Conservation (phyloP, 306 rosid genomes). For the Prunus mongolica region DNA sequence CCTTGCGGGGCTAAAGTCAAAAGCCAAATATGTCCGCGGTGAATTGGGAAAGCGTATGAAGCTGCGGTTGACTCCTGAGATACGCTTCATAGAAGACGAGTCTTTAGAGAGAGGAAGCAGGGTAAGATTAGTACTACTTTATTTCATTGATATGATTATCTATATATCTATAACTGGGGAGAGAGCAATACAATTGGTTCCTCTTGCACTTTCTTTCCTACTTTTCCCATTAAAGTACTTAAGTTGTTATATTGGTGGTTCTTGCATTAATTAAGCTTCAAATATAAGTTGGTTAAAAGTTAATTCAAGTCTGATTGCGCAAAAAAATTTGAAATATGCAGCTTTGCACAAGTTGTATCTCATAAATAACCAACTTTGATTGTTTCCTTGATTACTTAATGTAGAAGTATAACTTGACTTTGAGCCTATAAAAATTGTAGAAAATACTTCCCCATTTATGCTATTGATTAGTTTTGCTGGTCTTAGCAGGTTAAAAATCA, state of each 20-base stretch:
- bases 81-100: slow-evolving; percentile 86
- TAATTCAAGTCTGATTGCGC: neutral
- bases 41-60: slow-evolving; percentile 83
- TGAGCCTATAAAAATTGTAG: neutral
- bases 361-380: neutral
- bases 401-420: neutral
- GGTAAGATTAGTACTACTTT: slow-evolving; percentile 33
- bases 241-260: neutral
- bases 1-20: slow-evolving; percentile 83
- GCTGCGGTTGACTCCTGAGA: slow-evolving; percentile 85
- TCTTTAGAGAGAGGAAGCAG: slow-evolving; percentile 94
- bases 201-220: neutral
- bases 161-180: neutral
- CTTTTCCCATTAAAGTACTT: neutral
- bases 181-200: neutral
- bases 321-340: neutral
- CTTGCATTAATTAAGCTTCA: neutral
- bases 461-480: neutral
- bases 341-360: neutral
- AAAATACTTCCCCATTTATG: neutral
- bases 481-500: neutral
- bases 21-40: slow-evolving; percentile 81
- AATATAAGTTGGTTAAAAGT: neutral
- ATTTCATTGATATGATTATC: neutral
- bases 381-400: neutral